phyloP scores from a whole-genome alignment of 2,329 filamentous ascomycete genomes.

The Aspergillus sp. region DNA sequence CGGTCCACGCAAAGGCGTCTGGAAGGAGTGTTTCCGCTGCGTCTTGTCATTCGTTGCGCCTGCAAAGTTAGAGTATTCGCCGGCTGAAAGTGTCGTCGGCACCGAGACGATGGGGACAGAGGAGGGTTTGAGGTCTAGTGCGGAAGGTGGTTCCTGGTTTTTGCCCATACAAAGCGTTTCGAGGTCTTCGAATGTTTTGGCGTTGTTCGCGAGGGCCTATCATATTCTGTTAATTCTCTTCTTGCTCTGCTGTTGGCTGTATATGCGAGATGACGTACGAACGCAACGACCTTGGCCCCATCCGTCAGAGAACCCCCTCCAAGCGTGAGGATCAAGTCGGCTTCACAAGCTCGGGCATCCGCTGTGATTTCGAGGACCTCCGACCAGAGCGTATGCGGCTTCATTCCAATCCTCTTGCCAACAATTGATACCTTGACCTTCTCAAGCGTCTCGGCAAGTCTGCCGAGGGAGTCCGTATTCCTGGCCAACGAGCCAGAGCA shows the following conservation, averaged over 20 bases:
- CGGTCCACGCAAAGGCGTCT: conserved; percentile 47
- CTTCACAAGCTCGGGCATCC: conserved; percentile 43
- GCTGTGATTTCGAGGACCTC: conserved; percentile 55
- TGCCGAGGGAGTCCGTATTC: conserved; percentile 52
- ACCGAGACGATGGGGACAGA: conserved; percentile 44
- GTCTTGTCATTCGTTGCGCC: conserved; percentile 45
- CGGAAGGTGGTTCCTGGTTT: conserved; percentile 25
- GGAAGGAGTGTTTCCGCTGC: conserved; percentile 43
- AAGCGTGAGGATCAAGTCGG: conserved; percentile 59
- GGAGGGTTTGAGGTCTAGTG: conserved; percentile 27
- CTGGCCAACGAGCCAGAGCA: conserved; percentile 55
- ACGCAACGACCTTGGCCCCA: conserved; percentile 57
- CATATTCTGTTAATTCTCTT: conserved; percentile 1
- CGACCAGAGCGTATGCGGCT: conserved; percentile 58
- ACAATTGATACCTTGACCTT: conserved; percentile 36
- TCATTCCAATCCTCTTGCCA: conserved; percentile 56
- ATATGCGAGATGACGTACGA: conserved; percentile 37
- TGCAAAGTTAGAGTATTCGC: conserved; percentile 48
- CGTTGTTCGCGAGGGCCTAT: conserved; percentile 55
- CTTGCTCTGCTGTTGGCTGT: not conserved
- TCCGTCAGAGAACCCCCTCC: conserved; percentile 63
- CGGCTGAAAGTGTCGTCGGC: conserved; percentile 49
- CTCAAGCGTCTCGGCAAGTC: conserved; percentile 48
- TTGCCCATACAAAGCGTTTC: conserved; percentile 39
- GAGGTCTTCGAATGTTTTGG: conserved; percentile 44